phyloP scores from a whole-genome alignment of 1,284 basidiomycete genomes.

The Albatrellus sp. region DNA sequence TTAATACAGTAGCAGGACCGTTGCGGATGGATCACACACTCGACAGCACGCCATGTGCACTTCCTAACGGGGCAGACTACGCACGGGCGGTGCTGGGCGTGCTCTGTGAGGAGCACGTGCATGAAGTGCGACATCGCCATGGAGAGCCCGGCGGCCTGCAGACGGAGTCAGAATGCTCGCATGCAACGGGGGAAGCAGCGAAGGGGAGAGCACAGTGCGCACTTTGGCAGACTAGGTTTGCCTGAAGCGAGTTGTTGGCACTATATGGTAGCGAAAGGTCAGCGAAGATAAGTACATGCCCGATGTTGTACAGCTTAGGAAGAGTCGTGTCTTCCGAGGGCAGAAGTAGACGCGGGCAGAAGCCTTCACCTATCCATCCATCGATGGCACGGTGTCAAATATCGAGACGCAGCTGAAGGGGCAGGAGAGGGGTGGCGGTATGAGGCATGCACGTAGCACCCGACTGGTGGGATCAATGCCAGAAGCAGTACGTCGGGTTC shows the following conservation, averaged over 20 bases:
- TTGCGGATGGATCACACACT: slow-evolving; percentile 16
- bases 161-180: background rate
- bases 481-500: slow-evolving; percentile 40
- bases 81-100: slow-evolving; percentile 38
- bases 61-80: slow-evolving; percentile 66
- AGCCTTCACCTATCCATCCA: slow-evolving; percentile 30
- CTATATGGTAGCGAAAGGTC: background rate
- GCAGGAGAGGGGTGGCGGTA: too few relatives aligned
- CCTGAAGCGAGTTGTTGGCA: slow-evolving; percentile 23
- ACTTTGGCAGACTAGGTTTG: slow-evolving; percentile 50
- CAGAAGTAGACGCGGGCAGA: slow-evolving; percentile 33
- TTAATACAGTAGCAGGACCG: too few relatives aligned
- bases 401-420: too few relatives aligned
- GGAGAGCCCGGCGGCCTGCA: slow-evolving; percentile 48
- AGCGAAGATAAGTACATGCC: slow-evolving; percentile 27
- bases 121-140: slow-evolving; percentile 32
- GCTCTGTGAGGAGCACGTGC: slow-evolving; percentile 40
- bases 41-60: slow-evolving; percentile 49
- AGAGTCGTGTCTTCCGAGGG: slow-evolving; percentile 34
- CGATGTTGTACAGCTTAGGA: slow-evolving; percentile 33
- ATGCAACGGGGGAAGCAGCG: background rate
- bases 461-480: slow-evolving; percentile 28
- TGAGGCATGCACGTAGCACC: background rate
- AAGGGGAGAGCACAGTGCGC: slow-evolving; percentile 2
- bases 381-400: too few relatives aligned